phyloP scores from a whole-genome alignment of 192 early-diverging fungal genomes.

The Coemansia sp. region DNA sequence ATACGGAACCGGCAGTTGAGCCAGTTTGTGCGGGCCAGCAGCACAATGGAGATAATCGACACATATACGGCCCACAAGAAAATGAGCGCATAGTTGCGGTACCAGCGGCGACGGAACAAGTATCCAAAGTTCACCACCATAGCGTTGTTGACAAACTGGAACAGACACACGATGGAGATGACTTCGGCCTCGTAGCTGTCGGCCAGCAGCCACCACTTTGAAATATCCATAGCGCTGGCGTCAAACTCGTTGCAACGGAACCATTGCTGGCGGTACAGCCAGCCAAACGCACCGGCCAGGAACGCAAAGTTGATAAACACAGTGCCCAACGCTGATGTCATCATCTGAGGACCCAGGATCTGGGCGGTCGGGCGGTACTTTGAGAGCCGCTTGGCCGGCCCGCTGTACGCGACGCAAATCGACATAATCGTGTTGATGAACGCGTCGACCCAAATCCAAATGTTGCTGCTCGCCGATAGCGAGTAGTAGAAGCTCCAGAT shows the following conservation, averaged over 20 bases:
- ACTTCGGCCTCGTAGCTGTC: constrained; percentile 77
- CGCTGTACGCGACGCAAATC: constrained; percentile 69
- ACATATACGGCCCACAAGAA: constrained; percentile 59
- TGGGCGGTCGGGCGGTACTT: constrained; percentile 71
- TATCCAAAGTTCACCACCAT: constrained; percentile 73
- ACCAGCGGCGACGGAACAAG: constrained; percentile 65
- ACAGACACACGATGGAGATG: constrained; percentile 63
- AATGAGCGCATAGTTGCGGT: constrained; percentile 63
- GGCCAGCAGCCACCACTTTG: constrained; percentile 79
- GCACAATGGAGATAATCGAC: constrained; percentile 57
- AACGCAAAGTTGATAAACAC: constrained; percentile 75
- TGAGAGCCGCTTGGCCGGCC: constrained; percentile 59
- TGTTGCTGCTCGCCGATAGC: constrained; percentile 65
- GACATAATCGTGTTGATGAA: constrained; percentile 64
- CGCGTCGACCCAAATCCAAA: constrained; percentile 79
- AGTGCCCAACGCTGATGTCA: constrained; percentile 68
- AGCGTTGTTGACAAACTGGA: constrained; percentile 74
- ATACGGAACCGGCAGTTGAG: constrained; percentile 70
- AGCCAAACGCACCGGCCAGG: constrained; percentile 50
- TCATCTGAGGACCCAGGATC: constrained; percentile 71
- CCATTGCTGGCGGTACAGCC: constrained; percentile 73
- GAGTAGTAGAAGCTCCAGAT: constrained; percentile 73
- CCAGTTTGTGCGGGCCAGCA: constrained; percentile 68
- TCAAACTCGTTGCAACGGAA: constrained; percentile 85
- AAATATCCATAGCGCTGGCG: constrained; percentile 60